Percentiles rank a stretch among this genome's conserved stretches.
phyloP scores from a whole-genome alignment of 192 early-diverging fungal species.

The Podila verticillata region DNA sequence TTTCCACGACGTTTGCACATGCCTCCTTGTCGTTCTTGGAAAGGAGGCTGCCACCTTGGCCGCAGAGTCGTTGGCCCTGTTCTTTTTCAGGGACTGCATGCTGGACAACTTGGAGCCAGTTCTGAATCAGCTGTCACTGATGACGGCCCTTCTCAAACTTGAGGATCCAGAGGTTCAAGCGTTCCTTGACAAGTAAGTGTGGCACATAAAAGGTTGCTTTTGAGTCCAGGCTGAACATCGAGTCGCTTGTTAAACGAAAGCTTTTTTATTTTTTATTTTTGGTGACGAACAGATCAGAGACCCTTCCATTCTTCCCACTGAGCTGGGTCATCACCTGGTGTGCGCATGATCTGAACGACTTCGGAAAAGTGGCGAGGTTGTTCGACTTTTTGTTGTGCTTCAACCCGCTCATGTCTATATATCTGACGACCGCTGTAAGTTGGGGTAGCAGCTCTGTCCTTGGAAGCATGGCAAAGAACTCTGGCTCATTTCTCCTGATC shows the following conservation, averaged over 20 bases:
- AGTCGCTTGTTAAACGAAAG: background rate
- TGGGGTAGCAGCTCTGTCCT: background rate
- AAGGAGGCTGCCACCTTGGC: slow-evolving; percentile 51
- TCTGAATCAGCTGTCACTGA: slow-evolving; percentile 52
- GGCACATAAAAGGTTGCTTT: background rate
- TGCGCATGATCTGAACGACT: slow-evolving; percentile 59
- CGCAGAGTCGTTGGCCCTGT: slow-evolving; percentile 57
- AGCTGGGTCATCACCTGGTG: slow-evolving; percentile 75
- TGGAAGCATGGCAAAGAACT: background rate
- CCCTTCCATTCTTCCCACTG: slow-evolving; percentile 60
- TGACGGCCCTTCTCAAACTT: slow-evolving; percentile 49
- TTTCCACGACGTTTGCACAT: slow-evolving; percentile 65
- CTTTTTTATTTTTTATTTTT: background rate
- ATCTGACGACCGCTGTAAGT: slow-evolving; percentile 54
- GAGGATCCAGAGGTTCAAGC: slow-evolving; percentile 57
- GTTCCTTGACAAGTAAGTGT: slow-evolving; percentile 54
- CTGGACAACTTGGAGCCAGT: slow-evolving; percentile 58
- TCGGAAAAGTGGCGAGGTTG: slow-evolving; percentile 53
- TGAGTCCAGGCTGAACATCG: background rate
- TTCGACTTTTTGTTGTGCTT: slow-evolving; percentile 63
- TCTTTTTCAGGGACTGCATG: slow-evolving; percentile 68
- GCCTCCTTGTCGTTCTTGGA: slow-evolving; percentile 53
- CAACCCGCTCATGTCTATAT: slow-evolving; percentile 62
- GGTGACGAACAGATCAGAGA: slow-evolving; percentile 41
- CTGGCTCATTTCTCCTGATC: background rate